Evolutionary conservation across 352 stramenopile species (phyloP).

Genomic region (Globisporangium yorkense): DNA sequence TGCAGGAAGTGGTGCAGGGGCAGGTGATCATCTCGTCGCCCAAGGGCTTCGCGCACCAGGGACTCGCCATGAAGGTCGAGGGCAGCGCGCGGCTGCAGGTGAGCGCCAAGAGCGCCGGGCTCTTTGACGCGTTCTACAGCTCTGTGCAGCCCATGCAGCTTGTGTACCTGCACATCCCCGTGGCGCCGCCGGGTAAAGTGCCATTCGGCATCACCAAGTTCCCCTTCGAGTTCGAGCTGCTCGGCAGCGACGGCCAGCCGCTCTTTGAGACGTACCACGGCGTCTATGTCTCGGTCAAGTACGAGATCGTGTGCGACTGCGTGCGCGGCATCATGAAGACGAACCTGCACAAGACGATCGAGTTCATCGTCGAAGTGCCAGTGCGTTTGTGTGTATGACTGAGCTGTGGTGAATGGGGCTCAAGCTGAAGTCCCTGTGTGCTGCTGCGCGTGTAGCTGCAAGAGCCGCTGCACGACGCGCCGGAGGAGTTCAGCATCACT

Average conservation of each 20-base stretch:
- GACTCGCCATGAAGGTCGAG: slow-evolving; percentile 80
- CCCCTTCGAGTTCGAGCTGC: slow-evolving; percentile 86
- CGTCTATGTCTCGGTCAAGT: slow-evolving; percentile 89
- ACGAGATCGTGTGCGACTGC: slow-evolving; percentile 84
- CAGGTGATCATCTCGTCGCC: slow-evolving; percentile 82
- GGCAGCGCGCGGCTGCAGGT: slow-evolving; percentile 77
- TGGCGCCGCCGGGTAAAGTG: slow-evolving; percentile 64
- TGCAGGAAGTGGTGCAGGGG: slow-evolving; percentile 75
- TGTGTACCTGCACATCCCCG: slow-evolving; percentile 78
- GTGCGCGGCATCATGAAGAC: slow-evolving; percentile 86
- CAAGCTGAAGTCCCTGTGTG: background rate
- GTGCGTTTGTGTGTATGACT: slow-evolving; percentile 16
- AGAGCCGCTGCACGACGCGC: slow-evolving; percentile 54
- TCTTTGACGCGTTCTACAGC: slow-evolving; percentile 86
- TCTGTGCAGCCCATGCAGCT: slow-evolving; percentile 68
- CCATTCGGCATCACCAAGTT: slow-evolving; percentile 80
- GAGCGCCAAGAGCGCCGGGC: slow-evolving; percentile 66
- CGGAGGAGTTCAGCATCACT: slow-evolving; percentile 77
- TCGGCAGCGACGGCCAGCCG: slow-evolving; percentile 49
- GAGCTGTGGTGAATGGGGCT: slow-evolving; percentile 1
- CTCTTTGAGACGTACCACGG: slow-evolving; percentile 92
- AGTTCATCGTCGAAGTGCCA: slow-evolving; percentile 91
- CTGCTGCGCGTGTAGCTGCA: slow-evolving; percentile 21
- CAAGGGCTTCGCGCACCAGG: slow-evolving; percentile 79
- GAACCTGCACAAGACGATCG: slow-evolving; percentile 73